A percentile compares a stretch with the other conserved stretches of the same genome.
Evolutionary conservation across 345 rosid genomes (phyloP).

Genomic region (Psidium friedrichsthalianum): DNA sequence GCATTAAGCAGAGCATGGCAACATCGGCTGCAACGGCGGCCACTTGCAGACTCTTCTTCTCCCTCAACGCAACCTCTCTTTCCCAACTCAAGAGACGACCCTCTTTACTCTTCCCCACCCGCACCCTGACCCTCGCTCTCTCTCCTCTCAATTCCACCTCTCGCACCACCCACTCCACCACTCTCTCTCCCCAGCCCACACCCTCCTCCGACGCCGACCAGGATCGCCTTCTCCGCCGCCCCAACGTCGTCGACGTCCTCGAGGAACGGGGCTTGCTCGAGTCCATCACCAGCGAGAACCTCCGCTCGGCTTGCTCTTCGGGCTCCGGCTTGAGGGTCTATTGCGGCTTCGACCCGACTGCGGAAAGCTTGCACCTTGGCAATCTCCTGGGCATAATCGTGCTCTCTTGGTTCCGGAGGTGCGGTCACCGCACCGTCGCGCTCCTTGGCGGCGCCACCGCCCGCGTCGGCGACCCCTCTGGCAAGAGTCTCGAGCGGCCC

Average conservation of each 20-base stretch:
- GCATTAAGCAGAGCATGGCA: not conserved
- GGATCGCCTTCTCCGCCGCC: constrained; percentile 12
- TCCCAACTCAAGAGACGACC: constrained; percentile 6
- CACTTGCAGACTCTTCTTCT: constrained; percentile 5
- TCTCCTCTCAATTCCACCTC: constrained; percentile 22
- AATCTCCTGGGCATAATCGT: constrained; percentile 86
- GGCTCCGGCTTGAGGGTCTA: constrained; percentile 46
- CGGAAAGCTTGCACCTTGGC: constrained; percentile 87
- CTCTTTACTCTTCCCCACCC: constrained; percentile 3
- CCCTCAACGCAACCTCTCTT: constrained; percentile 14
- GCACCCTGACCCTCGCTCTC: constrained; percentile 1
- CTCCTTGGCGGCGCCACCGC: constrained; percentile 94
- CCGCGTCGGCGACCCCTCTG: constrained; percentile 91
- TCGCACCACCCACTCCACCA: constrained; percentile 7
- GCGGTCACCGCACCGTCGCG: constrained; percentile 84
- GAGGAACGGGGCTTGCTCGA: constrained; percentile 80
- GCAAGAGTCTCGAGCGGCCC: constrained; percentile 86
- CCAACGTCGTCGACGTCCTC: constrained; percentile 59
- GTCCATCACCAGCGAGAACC: constrained; percentile 63
- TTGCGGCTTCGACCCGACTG: constrained; percentile 97
- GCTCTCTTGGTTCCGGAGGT: constrained; percentile 87
- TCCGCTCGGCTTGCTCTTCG: constrained; percentile 49
- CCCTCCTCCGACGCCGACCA: not conserved
- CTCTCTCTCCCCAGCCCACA: constrained; percentile 9
- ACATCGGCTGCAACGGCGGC: not conserved